Base-by-base conservation (phyloP, 1,139 yeast species). In the Debaryomyces nepalensis region DNA sequence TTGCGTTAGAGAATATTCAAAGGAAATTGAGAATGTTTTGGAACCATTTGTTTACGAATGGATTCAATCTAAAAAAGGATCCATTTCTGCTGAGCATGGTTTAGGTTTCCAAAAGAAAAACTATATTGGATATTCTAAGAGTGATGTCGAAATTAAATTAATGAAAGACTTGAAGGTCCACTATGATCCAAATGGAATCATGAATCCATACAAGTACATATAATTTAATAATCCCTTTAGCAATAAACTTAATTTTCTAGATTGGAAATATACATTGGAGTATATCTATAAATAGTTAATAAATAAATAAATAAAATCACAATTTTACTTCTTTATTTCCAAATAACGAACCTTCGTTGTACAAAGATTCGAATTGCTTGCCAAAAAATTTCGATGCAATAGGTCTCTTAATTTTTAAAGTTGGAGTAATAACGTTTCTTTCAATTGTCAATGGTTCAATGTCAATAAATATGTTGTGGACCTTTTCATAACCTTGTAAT, bases 51-150 rank as follows among this genome's bases (percentile, higher is more conserved):
- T 93, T 21, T 93, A 89, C 58, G 95, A 93, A 68, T 90, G 93
- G 87, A 87, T 93, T 47, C 75, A 79, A 42, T 56, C 66, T 23
- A 77, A 83, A 48, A 68, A 82, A 32, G 99, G 99, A 22, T 89
- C 97, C 1, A 84, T 93, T 40, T 86, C 96, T 46, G 99, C 98
- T 32, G 99, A 93, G 65, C 99, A 93, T 63, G 99, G 99, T 4
- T 75, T 93, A 47, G 99, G 99, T 1, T 87, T 93, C 78, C 97
- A 91, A 59, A 93, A 93, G 84, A 87, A 86, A 55, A 85, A 87
- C 59, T 93, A 87, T 63, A 77, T 91, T 52, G 84, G 84, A 8
- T 91, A 91, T 70, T 79, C 95, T 49, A 91, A 90, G 73, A 79
- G 80, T 51, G 81, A 76, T 5, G 68, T 70, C 37, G 90, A 88